Conservation (phyloP, 1,139 yeast species). For the Kodamaea arcana region DNA sequence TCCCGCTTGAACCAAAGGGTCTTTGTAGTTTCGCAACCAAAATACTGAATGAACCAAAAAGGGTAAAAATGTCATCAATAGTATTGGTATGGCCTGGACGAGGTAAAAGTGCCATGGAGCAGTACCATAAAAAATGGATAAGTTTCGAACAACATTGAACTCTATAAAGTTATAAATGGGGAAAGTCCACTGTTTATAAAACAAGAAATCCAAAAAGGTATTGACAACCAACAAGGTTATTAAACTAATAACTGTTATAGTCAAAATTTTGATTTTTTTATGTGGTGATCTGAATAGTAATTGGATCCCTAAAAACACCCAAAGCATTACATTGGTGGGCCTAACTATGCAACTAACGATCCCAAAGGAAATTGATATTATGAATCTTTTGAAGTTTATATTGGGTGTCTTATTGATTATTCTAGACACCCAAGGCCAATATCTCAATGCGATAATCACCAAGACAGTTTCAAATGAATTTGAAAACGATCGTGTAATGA, state of each 20-base stretch:
- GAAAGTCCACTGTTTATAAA: constrained; percentile 54
- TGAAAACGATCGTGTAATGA: constrained; percentile 78
- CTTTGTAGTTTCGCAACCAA: constrained; percentile 8
- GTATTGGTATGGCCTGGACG: constrained; percentile 74
- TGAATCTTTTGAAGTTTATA: constrained; percentile 15
- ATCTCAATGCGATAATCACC: constrained; percentile 64
- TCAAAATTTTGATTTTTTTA: constrained; percentile 11
- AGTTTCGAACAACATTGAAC: constrained; percentile 69
- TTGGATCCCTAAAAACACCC: constrained; percentile 58
- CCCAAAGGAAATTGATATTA: constrained; percentile 36
- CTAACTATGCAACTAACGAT: constrained; percentile 62
- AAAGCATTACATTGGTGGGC: constrained; percentile 77
- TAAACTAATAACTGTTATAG: constrained; percentile 13
- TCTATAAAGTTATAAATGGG: constrained; percentile 69
- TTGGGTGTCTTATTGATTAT: too few species aligned
- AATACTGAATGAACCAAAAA: constrained; percentile 27
- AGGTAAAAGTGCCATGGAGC: constrained; percentile 86
- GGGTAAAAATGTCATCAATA: constrained; percentile 67
- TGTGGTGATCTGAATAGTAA: constrained; percentile 17
- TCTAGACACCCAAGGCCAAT: constrained; percentile 61
- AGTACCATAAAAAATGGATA: constrained; percentile 80
- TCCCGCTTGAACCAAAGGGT: constrained; percentile 23
- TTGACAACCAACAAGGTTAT: constrained; percentile 30
- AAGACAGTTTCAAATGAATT: constrained; percentile 76
- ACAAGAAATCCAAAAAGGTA: constrained; percentile 46